Evolutionary conservation across 169 alveolate genomes (phyloP), one percentile per base, ranked within the genome.

Genomic region (Plasmodium vinckei): DNA sequence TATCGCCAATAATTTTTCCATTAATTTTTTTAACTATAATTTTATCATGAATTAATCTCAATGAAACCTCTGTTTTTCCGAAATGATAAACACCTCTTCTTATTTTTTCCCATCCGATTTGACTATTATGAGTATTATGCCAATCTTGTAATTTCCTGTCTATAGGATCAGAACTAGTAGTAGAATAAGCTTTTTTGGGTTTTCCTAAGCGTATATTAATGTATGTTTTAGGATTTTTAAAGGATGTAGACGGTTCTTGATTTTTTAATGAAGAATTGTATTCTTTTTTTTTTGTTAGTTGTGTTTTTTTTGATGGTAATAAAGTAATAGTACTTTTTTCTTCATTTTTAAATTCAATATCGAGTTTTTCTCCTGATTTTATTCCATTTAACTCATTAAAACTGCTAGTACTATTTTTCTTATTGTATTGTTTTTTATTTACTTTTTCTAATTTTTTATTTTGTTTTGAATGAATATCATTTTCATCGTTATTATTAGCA

Each of bases 121-220:
- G 90, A 47, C 90, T 82, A 67, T 82, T 82, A 56, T 82, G 90
- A 23, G 90, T 54, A 27, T 82, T 82, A 47, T 82, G 90, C 90
- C 90, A 82, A 19, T 82, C 90, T 47, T 57, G 49, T 70, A 82
- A 70, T 67, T 82, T 82, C 68, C 68, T 82, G 68, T 82, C 90
- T 12, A 82, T 82, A n/a, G 90, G 90, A 70, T 82, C 90, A 67
- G 90, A 82, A 56, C 90, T 82, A 42, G 54, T 65, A 60, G 75
- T 61, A 25, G 56, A 27, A 67, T 82, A 82, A 13, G 53, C 17
- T 42, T 82, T 82, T 82, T 82, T 67, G 19, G 90, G 90, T 59
- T 67, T 82, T 46, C 90, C 90, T 67, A 82, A 82, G 56, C 90
- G 90, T 65, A 82, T 82, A 56, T 82, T 82, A 53, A 82, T 59